Percentiles rank a stretch among this genome's conserved stretches.
These are phyloP conservation scores for Lentinula guzmanii DNA, from an alignment of 768 basidiomycete species.

Conservation along the genomic window DNA sequence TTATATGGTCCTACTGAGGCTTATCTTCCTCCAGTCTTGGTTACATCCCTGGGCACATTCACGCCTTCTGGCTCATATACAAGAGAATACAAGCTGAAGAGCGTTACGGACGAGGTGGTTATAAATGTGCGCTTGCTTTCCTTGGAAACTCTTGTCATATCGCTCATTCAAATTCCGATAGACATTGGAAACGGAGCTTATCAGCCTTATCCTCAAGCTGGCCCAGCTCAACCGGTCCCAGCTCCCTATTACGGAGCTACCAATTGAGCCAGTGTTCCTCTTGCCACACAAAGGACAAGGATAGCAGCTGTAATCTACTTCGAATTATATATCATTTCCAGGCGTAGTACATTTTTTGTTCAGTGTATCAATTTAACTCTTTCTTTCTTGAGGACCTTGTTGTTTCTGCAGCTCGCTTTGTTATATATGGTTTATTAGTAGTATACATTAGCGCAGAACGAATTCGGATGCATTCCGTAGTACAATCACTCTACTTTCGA, in stretches of 20 bases:
- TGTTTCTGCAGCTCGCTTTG: no score
- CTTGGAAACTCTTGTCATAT: background rate
- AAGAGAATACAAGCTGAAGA: slow-evolving; percentile 87
- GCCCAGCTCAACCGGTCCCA: background rate
- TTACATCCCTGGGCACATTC: slow-evolving; percentile 56
- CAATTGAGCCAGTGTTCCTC: background rate
- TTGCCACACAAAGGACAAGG: background rate
- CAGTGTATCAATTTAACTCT: no score
- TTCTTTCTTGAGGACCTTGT: no score
- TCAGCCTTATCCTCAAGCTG: slow-evolving; percentile 16
- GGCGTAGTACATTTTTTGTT: no score
- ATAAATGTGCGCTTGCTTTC: slow-evolving; percentile 51
- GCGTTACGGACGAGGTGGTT: slow-evolving; percentile 71
- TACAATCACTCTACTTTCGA: background rate
- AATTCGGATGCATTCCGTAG: no score
- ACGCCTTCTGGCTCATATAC: slow-evolving; percentile 89
- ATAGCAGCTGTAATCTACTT: no score
- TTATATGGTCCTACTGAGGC: background rate
- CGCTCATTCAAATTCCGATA: background rate
- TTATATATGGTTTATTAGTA: no score
- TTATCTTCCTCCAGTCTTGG: background rate
- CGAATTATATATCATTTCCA: no score
- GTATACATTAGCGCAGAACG: no score
- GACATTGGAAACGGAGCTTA: slow-evolving; percentile 24
- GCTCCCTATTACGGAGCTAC: slow-evolving; percentile 5